These are phyloP conservation scores for Triglochin maritima DNA, from an alignment of 106 monocot species.

Conservation along the genomic window DNA sequence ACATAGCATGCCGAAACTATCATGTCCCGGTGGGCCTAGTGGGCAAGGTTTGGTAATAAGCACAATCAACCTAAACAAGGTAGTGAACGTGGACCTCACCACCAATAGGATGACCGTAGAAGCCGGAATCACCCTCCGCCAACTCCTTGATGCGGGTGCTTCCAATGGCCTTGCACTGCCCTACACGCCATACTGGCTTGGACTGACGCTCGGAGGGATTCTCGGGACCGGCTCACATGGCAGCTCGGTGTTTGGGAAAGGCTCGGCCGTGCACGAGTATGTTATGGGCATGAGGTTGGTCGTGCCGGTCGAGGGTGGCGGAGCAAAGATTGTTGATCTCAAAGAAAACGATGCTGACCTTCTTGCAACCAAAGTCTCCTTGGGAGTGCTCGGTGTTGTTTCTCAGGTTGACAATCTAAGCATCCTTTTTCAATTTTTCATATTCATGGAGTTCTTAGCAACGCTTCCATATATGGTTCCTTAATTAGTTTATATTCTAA, in stretches of 20 bases:
- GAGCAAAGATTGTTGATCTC: too few species aligned
- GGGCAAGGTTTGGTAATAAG: constrained; percentile 30
- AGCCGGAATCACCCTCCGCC: constrained; percentile 21
- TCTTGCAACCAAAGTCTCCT: constrained; percentile 39
- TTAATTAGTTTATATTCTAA: too few species aligned
- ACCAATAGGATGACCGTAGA: constrained; percentile 24
- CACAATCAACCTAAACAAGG: constrained; percentile 19
- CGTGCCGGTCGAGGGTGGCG: constrained; percentile 11
- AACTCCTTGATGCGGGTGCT: constrained; percentile 27
- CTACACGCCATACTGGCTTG: constrained; percentile 30
- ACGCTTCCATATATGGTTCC: too few species aligned
- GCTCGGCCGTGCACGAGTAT: constrained; percentile 46
- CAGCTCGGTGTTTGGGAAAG: constrained; percentile 40
- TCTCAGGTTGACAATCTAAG: constrained; percentile 47
- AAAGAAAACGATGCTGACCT: constrained; percentile 14
- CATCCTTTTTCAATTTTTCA: too few species aligned
- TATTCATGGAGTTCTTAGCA: too few species aligned
- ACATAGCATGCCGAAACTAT: constrained; percentile 55
- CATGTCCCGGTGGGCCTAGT: constrained; percentile 28
- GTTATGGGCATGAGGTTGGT: constrained; percentile 34
- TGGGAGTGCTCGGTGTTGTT: constrained; percentile 46
- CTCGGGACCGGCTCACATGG: constrained; percentile 45
- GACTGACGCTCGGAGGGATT: constrained; percentile 43
- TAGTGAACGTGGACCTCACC: constrained; percentile 13
- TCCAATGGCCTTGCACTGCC: constrained; percentile 27